Base-by-base conservation (phyloP, 768 basidiomycete species). In the Mycena maculata region DNA sequence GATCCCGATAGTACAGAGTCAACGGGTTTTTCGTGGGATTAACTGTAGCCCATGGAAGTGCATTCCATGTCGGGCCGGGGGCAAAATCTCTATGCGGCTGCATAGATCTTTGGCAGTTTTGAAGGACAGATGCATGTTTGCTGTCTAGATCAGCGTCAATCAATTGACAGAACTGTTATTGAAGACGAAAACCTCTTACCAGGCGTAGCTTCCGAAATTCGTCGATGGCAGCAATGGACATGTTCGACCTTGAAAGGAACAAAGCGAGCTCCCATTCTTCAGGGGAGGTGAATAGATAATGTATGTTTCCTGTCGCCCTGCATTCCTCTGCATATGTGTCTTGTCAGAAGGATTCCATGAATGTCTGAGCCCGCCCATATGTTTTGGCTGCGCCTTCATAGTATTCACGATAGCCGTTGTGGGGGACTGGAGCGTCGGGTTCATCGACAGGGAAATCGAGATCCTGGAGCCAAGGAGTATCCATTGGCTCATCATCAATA, bases 261-360 rank as follows among this genome's bases (percentile, higher is more conserved):
- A 41, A 53, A 1, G 50, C 60, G 4, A 53, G 22, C 41, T 62
- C 50, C 60, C 60, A 62, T 45, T 62, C 60, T 5, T 44, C 50
- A 62, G 2, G 60, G 60, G 10, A 42, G 44, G 30, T 62, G 54
- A 1, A 45, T 3, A 9, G 54, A 54, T 4, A 1, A 45, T 3
- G 11, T 63, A 54, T 4, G 16, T 10, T 6, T 9, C 16, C n/a
- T n/a, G n/a, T 6, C 49, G 27, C 22, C 28, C 18, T 6, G 30
- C 13, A 15, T n/a, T n/a, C n/a, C n/a, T n/a, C n/a, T n/a, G 28
- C n/a, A 20, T 36, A n/a, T 25, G 25, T 3, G 22, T 63, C 42
- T 27, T 44, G 6, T 3, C 23, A n/a, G 42, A 63, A 63, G 3
- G 3, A 23, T 0, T 33, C 42, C 28, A 63, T 33, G 25, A 63